Percentiles rank a stretch among this genome's conserved stretches.
These are phyloP conservation scores for Pseudocercospora fijiensis DNA, from an alignment of 2,329 filamentous ascomycete species.

Conservation along the genomic window DNA sequence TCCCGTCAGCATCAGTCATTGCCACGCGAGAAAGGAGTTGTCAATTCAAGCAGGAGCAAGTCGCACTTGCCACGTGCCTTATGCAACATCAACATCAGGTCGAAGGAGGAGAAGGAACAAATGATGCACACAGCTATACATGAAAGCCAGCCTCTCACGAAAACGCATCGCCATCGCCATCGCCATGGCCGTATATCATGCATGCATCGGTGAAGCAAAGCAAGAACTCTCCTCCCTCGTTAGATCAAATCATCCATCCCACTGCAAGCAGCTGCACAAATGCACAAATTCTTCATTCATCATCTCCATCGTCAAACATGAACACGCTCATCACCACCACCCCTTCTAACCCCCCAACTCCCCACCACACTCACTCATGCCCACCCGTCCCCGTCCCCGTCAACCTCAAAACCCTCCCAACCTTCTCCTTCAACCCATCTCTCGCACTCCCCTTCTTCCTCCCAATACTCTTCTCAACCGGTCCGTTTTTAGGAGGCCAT, in stretches of 20 bases:
- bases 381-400: constrained; percentile 21
- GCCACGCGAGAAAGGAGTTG: background rate
- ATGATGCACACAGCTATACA: no score
- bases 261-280: background rate
- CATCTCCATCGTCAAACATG: no score
- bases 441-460: constrained; percentile 38
- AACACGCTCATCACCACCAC: no score
- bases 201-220: background rate
- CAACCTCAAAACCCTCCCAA: constrained; percentile 45
- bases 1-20: background rate
- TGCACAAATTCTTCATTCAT: no score
- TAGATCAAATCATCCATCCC: background rate
- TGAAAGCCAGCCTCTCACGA: no score
- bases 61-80: no score
- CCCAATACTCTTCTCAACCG: constrained; percentile 48
- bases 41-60: background rate
- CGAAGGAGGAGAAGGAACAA: no score
- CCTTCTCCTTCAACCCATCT: constrained; percentile 42
- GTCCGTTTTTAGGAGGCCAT: constrained; percentile 71
- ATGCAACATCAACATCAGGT: no score
- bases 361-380: background rate
- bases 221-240: background rate
- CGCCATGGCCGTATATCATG: no score
- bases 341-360: background rate
- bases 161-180: no score